A percentile compares a stretch with the other conserved stretches of the same genome.
phyloP scores from a whole-genome alignment of 148 eudicot species.

The Camellia granthamiana region DNA sequence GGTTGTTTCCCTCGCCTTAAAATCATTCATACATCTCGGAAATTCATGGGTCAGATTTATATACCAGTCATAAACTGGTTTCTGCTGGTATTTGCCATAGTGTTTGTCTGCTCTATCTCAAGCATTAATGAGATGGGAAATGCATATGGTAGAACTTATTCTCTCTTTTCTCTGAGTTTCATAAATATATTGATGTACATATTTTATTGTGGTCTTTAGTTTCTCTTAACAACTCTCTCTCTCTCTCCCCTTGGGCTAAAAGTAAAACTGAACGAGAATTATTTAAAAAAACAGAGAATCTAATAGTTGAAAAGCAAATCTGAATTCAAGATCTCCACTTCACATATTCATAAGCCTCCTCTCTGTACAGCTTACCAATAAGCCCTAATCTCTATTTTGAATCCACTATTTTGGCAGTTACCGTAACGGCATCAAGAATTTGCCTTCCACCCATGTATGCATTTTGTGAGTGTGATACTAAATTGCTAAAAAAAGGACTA shows the following conservation, averaged over 20 bases:
- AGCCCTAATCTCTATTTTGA: neutral
- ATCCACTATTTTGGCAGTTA: neutral
- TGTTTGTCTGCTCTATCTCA: conserved; percentile 74
- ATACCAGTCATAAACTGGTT: conserved; percentile 98
- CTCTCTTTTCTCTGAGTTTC: conserved; percentile 2
- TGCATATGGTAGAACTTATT: conserved; percentile 74
- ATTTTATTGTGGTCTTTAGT: neutral
- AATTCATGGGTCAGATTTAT: conserved; percentile 97
- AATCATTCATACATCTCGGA: conserved; percentile 92
- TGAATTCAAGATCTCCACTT: neutral
- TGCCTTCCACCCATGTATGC: neutral
- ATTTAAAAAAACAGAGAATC: neutral
- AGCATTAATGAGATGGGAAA: conserved; percentile 86
- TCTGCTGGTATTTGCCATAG: conserved; percentile 69
- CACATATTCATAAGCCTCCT: neutral
- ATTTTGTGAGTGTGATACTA: no score
- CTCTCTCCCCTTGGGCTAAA: no score
- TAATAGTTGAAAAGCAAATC: neutral
- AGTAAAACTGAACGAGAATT: neutral
- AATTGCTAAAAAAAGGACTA: neutral
- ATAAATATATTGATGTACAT: neutral
- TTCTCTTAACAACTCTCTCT: neutral
- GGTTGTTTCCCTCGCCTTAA: conserved; percentile 99
- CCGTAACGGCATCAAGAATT: neutral
- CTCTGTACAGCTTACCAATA: neutral